phyloP scores from a whole-genome alignment of 1,284 basidiomycete species.

The Trametes sp. region DNA sequence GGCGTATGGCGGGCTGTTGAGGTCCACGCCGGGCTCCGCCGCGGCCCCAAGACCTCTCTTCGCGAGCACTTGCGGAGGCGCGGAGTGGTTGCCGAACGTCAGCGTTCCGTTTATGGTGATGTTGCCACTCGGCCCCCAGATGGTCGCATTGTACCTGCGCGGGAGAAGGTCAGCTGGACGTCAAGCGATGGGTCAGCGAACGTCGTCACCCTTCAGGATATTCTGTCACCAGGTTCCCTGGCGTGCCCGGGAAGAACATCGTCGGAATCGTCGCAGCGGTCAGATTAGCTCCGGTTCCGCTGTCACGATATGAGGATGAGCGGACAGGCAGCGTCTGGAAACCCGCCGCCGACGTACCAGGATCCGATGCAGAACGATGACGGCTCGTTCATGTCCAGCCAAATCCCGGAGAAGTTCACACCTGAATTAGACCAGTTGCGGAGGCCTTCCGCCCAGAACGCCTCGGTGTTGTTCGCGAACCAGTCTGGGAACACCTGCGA shows the following conservation, averaged over 20 bases:
- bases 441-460: conserved; percentile 40
- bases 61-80: neutral
- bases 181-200: conserved; percentile 3
- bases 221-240: conserved; percentile 57
- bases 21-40: conserved; percentile 51
- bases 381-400: conserved; percentile 83
- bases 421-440: conserved; percentile 66
- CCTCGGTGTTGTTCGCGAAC: conserved; percentile 65
- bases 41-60: conserved; percentile 51
- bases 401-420: conserved; percentile 71
- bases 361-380: conserved; percentile 71
- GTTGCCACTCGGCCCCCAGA: conserved; percentile 76
- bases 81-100: conserved; percentile 60
- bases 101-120: conserved; percentile 72
- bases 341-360: conserved; percentile 57
- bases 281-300: conserved; percentile 62
- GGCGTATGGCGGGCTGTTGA: conserved; percentile 69
- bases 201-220: conserved; percentile 63
- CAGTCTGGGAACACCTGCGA: conserved; percentile 67
- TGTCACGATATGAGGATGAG: conserved; percentile 53
- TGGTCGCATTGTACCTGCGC: conserved; percentile 64
- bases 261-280: conserved; percentile 54
- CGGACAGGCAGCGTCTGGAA: conserved; percentile 32
- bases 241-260: conserved; percentile 59
- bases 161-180: neutral